These are phyloP conservation scores for Hemisphaericaspora subhashii DNA, from an alignment of 1,139 yeast species.

Conservation along the genomic window DNA sequence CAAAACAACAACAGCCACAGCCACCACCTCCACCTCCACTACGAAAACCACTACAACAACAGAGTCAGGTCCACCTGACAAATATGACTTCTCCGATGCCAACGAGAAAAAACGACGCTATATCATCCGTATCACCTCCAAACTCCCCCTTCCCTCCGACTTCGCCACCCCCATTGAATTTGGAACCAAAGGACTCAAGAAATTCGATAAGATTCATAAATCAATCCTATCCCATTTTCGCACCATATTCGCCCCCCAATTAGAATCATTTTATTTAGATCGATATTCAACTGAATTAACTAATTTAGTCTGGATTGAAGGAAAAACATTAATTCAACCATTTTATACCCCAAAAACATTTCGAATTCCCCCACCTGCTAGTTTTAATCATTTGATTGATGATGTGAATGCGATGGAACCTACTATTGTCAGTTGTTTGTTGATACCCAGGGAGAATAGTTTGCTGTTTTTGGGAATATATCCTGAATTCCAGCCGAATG, in stretches of 20 bases:
- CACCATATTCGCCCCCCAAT: conserved; percentile 4
- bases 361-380: conserved; percentile 32
- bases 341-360: conserved; percentile 45
- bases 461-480: conserved; percentile 25
- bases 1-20: not conserved
- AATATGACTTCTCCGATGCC: conserved; percentile 24
- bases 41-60: not conserved
- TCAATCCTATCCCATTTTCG: conserved; percentile 20
- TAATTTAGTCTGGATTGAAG: conserved; percentile 43
- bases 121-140: conserved; percentile 30
- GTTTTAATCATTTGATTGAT: conserved; percentile 17
- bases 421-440: conserved; percentile 33
- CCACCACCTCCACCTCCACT: not conserved
- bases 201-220: conserved; percentile 20
- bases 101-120: conserved; percentile 34
- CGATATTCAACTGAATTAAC: conserved; percentile 15
- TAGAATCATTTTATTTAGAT: conserved; percentile 10
- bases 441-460: conserved; percentile 30
- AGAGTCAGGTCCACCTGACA: conserved; percentile 1
- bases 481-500: conserved; percentile 35
- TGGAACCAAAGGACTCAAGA: conserved; percentile 34
- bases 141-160: conserved; percentile 22
- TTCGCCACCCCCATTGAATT: conserved; percentile 23
- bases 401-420: conserved; percentile 18
- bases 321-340: conserved; percentile 38